Evolutionary conservation across 306 rosid species (phyloP).

Genomic region (Cyclanthera cordifolia): DNA sequence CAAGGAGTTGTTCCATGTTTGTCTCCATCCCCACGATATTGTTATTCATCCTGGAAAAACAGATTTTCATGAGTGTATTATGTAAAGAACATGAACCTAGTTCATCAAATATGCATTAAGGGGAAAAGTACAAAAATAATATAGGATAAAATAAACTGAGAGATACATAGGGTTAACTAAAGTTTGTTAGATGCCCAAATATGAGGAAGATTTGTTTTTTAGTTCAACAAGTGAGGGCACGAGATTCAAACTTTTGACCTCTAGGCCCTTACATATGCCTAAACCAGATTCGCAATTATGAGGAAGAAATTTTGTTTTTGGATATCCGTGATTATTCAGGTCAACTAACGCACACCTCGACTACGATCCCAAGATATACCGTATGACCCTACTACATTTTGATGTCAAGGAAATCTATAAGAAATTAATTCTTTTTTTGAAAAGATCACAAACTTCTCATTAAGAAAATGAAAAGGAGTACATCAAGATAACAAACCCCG

Average conservation of each 20-base stretch:
- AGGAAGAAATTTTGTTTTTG: too few relatives aligned
- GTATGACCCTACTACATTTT: too few relatives aligned
- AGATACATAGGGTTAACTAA: neutral
- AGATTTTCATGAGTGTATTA: neutral
- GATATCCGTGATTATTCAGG: too few relatives aligned
- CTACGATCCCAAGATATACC: too few relatives aligned
- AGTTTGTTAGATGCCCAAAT: neutral
- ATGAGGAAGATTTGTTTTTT: neutral
- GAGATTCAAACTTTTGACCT: neutral
- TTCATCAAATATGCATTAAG: neutral
- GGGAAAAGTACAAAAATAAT: neutral
- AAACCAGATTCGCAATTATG: neutral
- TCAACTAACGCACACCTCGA: too few relatives aligned
- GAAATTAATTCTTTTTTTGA: too few relatives aligned
- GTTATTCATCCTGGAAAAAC: constrained; percentile 68
- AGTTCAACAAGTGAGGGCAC: neutral
- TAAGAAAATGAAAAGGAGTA: too few relatives aligned
- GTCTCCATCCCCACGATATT: constrained; percentile 87
- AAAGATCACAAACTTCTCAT: too few relatives aligned
- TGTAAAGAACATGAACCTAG: neutral
- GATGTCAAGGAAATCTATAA: too few relatives aligned
- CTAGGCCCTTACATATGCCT: neutral
- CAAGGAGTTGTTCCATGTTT: constrained; percentile 87
- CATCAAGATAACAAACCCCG: too few relatives aligned
- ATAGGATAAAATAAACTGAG: neutral